Evolutionary conservation across 2,329 filamentous ascomycete genomes (phyloP).

Genomic region (Pseudocercospora macadamiae): DNA sequence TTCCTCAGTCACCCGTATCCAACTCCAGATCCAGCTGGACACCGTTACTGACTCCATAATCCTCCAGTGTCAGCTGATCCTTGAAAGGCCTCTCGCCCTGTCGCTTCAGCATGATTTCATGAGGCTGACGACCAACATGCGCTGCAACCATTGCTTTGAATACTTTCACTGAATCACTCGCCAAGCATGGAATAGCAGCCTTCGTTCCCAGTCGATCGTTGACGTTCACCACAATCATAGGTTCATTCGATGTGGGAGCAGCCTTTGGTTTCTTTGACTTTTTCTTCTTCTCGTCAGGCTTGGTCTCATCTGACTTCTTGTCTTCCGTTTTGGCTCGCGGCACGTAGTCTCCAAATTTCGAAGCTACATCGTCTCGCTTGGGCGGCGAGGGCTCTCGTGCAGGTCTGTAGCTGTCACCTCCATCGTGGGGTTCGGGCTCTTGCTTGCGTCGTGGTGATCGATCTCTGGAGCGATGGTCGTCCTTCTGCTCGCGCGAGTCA

Average conservation of each 20-base stretch:
- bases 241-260: slow-evolving; percentile 57
- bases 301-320: slow-evolving; percentile 1
- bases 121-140: slow-evolving; percentile 82
- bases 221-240: slow-evolving; percentile 92
- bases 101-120: slow-evolving; percentile 88
- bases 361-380: slow-evolving; percentile 12
- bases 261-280: slow-evolving; percentile 26
- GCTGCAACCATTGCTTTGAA: slow-evolving; percentile 93
- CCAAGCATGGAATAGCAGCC: slow-evolving; percentile 85
- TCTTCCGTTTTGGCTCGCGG: slow-evolving; percentile 6
- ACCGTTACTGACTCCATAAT: slow-evolving; percentile 93
- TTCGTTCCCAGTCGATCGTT: slow-evolving; percentile 98
- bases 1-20: slow-evolving; percentile 43
- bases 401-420: slow-evolving; percentile 45
- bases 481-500: slow-evolving; percentile 13
- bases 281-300: slow-evolving; percentile 19
- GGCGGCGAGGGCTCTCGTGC: slow-evolving; percentile 14
- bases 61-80: slow-evolving; percentile 81
- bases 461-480: slow-evolving; percentile 25
- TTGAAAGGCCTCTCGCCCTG: slow-evolving; percentile 94
- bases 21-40: slow-evolving; percentile 61
- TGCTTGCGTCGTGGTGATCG: slow-evolving; percentile 35
- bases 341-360: slow-evolving; percentile 6
- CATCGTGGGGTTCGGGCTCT: slow-evolving; percentile 34
- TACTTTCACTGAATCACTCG: slow-evolving; percentile 78